These are phyloP conservation scores for Ilyonectria destructans DNA, from an alignment of 2,329 filamentous ascomycete species.

Conservation along the genomic window DNA sequence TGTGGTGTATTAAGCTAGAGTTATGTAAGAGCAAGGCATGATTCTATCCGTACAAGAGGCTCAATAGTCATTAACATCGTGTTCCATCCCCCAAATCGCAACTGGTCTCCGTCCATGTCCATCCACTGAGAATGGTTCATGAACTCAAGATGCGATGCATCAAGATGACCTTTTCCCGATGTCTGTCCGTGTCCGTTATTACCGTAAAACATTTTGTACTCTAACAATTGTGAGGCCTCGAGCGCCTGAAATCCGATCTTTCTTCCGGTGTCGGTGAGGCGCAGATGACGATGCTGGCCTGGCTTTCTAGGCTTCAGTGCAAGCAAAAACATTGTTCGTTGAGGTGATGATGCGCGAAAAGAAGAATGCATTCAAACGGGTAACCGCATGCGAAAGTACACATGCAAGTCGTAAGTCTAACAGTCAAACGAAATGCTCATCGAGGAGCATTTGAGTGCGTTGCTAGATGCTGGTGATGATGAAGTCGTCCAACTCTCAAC, in stretches of 20 bases:
- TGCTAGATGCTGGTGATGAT: not conserved
- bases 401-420: constrained; percentile 54
- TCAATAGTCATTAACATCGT: constrained; percentile 17
- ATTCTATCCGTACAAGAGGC: constrained; percentile 26
- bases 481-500: constrained; percentile 26
- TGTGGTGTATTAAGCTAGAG: constrained; percentile 9
- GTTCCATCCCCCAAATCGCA: constrained; percentile 7
- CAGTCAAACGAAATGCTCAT: constrained; percentile 53
- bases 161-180: constrained; percentile 24
- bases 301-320: not conserved
- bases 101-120: not conserved
- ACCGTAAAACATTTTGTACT: constrained; percentile 47
- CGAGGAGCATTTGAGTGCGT: constrained; percentile 19
- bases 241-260: not conserved
- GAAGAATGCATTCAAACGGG: not conserved
- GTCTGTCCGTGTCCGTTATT: constrained; percentile 42
- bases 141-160: constrained; percentile 1
- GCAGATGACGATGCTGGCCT: not conserved
- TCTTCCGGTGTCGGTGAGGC: not conserved
- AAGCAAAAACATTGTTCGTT: constrained; percentile 7
- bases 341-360: not conserved
- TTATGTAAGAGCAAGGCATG: constrained; percentile 13
- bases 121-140: not conserved
- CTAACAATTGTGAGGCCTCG: constrained; percentile 31
- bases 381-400: constrained; percentile 32